These are phyloP conservation scores for Cicer cuneatum DNA, from an alignment of 306 rosid species.

Conservation along the genomic window DNA sequence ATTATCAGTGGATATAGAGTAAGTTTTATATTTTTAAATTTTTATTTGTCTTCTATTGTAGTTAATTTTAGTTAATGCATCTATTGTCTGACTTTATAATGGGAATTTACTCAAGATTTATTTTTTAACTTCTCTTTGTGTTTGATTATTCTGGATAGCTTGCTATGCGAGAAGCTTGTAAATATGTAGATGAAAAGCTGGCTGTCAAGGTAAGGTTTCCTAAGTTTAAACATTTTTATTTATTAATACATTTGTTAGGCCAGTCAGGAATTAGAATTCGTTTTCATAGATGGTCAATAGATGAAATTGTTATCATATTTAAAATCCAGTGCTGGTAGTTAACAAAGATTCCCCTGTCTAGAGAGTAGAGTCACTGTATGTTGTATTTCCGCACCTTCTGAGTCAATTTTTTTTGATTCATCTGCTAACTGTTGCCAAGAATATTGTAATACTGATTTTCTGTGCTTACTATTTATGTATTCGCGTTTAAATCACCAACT, in stretches of 20 bases:
- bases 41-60: not conserved
- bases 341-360: not conserved
- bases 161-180: conserved; percentile 98
- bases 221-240: not conserved
- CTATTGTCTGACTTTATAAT: not conserved
- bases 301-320: not conserved
- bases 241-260: not conserved
- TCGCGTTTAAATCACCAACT: not conserved
- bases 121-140: conserved; percentile 23
- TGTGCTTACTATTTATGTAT: not conserved
- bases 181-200: conserved; percentile 81
- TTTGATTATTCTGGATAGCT: conserved; percentile 60
- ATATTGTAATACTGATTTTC: not conserved
- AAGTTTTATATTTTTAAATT: conserved; percentile 20
- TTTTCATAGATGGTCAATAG: not conserved
- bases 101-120: not conserved
- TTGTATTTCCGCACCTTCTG: not conserved
- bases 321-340: not conserved
- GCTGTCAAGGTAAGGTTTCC: conserved; percentile 69
- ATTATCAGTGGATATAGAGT: conserved; percentile 95
- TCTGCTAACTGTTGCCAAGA: not conserved
- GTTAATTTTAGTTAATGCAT: not conserved
- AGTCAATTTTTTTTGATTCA: conserved; percentile 10
- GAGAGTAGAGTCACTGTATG: not conserved
- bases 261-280: not conserved